These are phyloP conservation scores for Chloris gayana DNA, from an alignment of 176 grass and related monocot species.

Conservation along the genomic window DNA sequence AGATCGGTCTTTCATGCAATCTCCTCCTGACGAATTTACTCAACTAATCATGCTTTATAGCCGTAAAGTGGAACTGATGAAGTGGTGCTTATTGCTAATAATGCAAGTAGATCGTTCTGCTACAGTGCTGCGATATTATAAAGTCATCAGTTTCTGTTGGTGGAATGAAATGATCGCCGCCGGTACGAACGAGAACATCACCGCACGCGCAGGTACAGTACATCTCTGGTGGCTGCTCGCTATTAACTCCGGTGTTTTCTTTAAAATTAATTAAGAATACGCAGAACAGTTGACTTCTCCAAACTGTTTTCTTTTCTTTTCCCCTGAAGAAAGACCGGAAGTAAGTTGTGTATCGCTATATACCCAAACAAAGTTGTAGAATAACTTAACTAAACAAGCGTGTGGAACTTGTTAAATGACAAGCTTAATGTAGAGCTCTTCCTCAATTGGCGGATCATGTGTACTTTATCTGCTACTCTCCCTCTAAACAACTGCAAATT, in stretches of 20 bases:
- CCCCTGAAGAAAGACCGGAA: not conserved
- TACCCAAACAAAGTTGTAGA: not conserved
- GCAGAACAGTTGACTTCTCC: not conserved
- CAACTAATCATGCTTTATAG: conserved; percentile 11
- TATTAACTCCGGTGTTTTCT: not conserved
- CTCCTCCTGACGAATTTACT: conserved; percentile 25
- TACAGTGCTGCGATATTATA: not conserved
- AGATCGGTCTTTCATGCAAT: not conserved
- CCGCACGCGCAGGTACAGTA: not conserved
- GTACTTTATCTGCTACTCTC: not conserved
- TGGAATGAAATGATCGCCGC: not conserved
- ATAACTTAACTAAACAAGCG: conserved; percentile 2
- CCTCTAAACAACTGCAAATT: not conserved
- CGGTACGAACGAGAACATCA: not conserved
- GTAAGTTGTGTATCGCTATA: not conserved
- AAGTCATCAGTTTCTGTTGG: not conserved
- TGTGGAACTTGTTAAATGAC: conserved; percentile 31
- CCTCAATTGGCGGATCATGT: conserved; percentile 15
- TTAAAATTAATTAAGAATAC: conserved; percentile 1
- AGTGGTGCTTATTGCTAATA: conserved; percentile 10
- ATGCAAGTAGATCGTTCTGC: not conserved
- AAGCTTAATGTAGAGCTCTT: not conserved
- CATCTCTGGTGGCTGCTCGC: not conserved
- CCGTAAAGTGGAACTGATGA: conserved; percentile 30
- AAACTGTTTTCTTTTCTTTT: too few relatives aligned